Conservation (phyloP, 441 rosid genomes). For the Daphne laureola region DNA sequence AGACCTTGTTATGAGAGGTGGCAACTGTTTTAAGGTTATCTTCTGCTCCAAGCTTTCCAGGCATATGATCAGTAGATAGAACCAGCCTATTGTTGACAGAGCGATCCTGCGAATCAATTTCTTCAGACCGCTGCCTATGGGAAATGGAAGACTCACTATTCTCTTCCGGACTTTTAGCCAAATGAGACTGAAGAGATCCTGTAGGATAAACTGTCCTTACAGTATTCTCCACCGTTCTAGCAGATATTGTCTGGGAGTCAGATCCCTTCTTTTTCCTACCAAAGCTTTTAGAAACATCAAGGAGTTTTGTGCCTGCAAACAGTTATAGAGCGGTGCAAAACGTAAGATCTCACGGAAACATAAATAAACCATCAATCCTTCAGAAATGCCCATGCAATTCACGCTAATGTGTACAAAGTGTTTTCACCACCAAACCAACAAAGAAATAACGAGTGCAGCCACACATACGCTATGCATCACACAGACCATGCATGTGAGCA, state of each 20-base stretch:
- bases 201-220: constrained; percentile 12
- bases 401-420: too few species aligned
- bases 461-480: too few species aligned
- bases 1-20: too few species aligned
- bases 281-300: constrained; percentile 36
- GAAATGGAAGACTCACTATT: constrained; percentile 19
- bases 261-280: constrained; percentile 49
- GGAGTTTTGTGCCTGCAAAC: constrained; percentile 32
- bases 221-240: constrained; percentile 16
- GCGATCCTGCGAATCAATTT: constrained; percentile 19
- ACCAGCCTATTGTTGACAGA: constrained; percentile 20
- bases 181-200: constrained; percentile 20
- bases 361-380: too few species aligned
- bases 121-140: constrained; percentile 19
- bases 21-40: too few species aligned
- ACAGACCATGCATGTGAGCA: too few species aligned
- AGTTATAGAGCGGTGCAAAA: constrained; percentile 3
- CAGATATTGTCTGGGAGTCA: constrained; percentile 25
- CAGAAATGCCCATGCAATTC: too few species aligned
- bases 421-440: too few species aligned
- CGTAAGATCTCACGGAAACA: too few species aligned
- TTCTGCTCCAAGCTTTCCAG: constrained; percentile 13
- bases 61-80: constrained; percentile 22
- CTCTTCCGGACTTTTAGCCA: constrained; percentile 19
- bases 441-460: too few species aligned